Evolutionary conservation across 306 rosid genomes (phyloP).

Genomic region (Crotalaria pallida): DNA sequence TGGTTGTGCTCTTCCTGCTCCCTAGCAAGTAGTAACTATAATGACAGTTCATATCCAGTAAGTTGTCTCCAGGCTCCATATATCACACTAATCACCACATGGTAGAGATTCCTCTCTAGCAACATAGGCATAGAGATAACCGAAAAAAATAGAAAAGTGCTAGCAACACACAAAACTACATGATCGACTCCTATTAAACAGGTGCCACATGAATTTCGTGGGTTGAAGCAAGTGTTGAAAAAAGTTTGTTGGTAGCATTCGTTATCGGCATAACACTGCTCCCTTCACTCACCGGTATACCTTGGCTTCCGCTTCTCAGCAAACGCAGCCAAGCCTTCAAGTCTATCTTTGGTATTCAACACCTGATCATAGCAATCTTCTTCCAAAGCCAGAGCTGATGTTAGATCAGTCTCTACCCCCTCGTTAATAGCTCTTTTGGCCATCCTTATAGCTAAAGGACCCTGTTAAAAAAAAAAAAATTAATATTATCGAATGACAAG

Average conservation of each 20-base stretch:
- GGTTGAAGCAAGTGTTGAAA: too few relatives aligned
- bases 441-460: conserved; percentile 85
- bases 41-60: background rate
- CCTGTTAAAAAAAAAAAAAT: conserved; percentile 44
- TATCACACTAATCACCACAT: conserved; percentile 8
- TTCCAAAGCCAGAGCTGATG: conserved; percentile 56
- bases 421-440: conserved; percentile 76
- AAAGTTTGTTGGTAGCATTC: too few relatives aligned
- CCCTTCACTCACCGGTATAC: conserved; percentile 53
- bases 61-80: background rate
- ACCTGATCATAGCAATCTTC: conserved; percentile 71
- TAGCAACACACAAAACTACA: too few relatives aligned
- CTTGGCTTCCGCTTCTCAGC: conserved; percentile 89
- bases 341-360: conserved; percentile 65
- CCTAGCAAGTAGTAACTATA: conserved; percentile 1
- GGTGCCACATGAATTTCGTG: too few relatives aligned
- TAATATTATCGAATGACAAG: background rate
- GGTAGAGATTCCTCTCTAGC: conserved; percentile 7
- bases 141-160: too few relatives aligned
- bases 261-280: background rate
- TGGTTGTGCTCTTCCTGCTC: background rate
- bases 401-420: conserved; percentile 54
- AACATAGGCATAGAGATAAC: background rate
- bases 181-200: too few relatives aligned
- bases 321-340: conserved; percentile 86